Conservation (phyloP, 2,329 filamentous ascomycete species). For the Clonostachys byssicola region DNA sequence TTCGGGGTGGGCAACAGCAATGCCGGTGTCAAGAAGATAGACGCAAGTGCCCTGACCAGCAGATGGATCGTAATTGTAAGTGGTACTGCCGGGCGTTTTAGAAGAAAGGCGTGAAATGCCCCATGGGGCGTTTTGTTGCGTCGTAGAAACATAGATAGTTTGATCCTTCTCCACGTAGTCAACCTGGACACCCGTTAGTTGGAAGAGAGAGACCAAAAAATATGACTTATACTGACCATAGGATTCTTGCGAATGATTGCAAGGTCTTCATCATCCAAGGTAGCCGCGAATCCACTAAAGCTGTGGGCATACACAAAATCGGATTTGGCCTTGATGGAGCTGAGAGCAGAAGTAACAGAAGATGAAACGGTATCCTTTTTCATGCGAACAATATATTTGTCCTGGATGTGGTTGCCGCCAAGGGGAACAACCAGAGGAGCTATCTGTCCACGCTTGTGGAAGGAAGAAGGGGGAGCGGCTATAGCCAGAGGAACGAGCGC, state of each 20-base stretch:
- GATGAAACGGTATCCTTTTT: slow-evolving; percentile 12
- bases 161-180: slow-evolving; percentile 36
- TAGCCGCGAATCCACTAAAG: slow-evolving; percentile 19
- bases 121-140: slow-evolving; percentile 31
- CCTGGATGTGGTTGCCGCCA: slow-evolving; percentile 19
- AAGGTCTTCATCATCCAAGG: slow-evolving; percentile 13
- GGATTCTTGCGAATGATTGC: slow-evolving; percentile 15
- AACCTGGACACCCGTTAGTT: slow-evolving; percentile 4
- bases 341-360: slow-evolving; percentile 16
- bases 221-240: background rate
- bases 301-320: slow-evolving; percentile 19
- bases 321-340: slow-evolving; percentile 19
- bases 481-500: slow-evolving; percentile 21
- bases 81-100: slow-evolving; percentile 12
- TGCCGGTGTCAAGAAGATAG: slow-evolving; percentile 42
- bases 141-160: slow-evolving; percentile 19
- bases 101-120: slow-evolving; percentile 30
- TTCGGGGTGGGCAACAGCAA: slow-evolving; percentile 25
- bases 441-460: slow-evolving; percentile 18
- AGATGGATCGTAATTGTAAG: slow-evolving; percentile 28
- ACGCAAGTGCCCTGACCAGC: slow-evolving; percentile 33
- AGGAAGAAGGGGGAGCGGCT: slow-evolving; percentile 13
- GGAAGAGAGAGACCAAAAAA: too few species aligned
- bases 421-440: slow-evolving; percentile 25
- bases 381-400: slow-evolving; percentile 32